Evolutionary conservation across 192 early-diverging fungal genomes (phyloP).

Genomic region (Borealophlyctis nickersoniae): DNA sequence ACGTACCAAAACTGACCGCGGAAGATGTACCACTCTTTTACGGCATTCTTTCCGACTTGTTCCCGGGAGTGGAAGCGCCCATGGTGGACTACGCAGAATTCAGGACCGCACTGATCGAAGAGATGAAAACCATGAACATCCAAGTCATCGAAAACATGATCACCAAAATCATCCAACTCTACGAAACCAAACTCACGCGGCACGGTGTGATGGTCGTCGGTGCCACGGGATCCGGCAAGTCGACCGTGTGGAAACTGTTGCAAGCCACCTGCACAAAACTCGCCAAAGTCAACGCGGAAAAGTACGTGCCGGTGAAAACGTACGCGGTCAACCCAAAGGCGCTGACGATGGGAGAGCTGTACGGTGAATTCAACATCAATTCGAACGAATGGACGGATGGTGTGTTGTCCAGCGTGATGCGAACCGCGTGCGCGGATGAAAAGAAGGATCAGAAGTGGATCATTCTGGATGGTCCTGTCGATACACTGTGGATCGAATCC

Average conservation of each 20-base stretch:
- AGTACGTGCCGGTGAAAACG: conserved; percentile 42
- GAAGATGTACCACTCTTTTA: conserved; percentile 61
- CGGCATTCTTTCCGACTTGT: conserved; percentile 56
- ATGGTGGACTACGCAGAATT: conserved; percentile 51
- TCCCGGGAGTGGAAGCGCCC: conserved; percentile 51
- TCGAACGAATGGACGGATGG: conserved; percentile 63
- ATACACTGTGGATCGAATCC: conserved; percentile 62
- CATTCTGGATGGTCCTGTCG: conserved; percentile 60
- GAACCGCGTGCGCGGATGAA: conserved; percentile 49
- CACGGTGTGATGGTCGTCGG: conserved; percentile 67
- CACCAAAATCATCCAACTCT: conserved; percentile 53
- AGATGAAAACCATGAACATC: conserved; percentile 44
- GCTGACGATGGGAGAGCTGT: conserved; percentile 52
- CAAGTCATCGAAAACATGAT: conserved; percentile 42
- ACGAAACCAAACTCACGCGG: conserved; percentile 52
- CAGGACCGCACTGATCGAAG: conserved; percentile 42
- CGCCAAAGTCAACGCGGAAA: conserved; percentile 38
- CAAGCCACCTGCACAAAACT: conserved; percentile 43
- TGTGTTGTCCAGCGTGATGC: conserved; percentile 53
- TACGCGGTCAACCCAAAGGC: conserved; percentile 56
- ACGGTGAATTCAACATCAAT: conserved; percentile 55
- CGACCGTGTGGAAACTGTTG: conserved; percentile 51
- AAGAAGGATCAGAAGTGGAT: conserved; percentile 63
- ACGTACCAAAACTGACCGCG: conserved; percentile 57
- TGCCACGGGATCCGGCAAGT: conserved; percentile 53